Conservation (phyloP, 164 flowering plant species). For the Chloranthus sessilifolius region DNA sequence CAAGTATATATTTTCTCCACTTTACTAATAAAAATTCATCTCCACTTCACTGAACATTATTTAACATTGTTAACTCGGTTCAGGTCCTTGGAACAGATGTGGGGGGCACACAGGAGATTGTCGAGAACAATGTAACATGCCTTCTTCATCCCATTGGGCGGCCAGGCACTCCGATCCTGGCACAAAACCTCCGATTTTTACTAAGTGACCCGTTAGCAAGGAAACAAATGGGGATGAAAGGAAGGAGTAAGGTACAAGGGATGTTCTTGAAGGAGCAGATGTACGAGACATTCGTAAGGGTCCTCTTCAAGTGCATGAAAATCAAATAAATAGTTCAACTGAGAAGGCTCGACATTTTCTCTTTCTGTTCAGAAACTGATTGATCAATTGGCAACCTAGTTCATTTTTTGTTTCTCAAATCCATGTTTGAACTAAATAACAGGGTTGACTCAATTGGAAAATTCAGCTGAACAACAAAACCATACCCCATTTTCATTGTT, state of each 20-base stretch:
- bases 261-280: slow-evolving; percentile 84
- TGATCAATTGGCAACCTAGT: too few relatives aligned
- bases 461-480: too few relatives aligned
- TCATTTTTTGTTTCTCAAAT: too few relatives aligned
- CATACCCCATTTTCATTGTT: too few relatives aligned
- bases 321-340: slow-evolving; percentile 32
- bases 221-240: slow-evolving; percentile 61
- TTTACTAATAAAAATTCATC: too few relatives aligned
- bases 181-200: slow-evolving; percentile 55
- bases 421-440: too few relatives aligned
- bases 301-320: slow-evolving; percentile 74
- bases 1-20: too few relatives aligned
- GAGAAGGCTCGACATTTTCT: slow-evolving; percentile 5
- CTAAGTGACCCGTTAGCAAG: slow-evolving; percentile 61
- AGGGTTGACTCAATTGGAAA: too few relatives aligned
- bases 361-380: too few relatives aligned
- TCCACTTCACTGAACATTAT: too few relatives aligned
- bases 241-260: slow-evolving; percentile 68
- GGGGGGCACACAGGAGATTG: slow-evolving; percentile 90
- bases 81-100: slow-evolving; percentile 98
- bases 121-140: slow-evolving; percentile 82
- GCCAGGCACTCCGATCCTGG: slow-evolving; percentile 53
- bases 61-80: slow-evolving; percentile 4
- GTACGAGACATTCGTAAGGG: slow-evolving; percentile 63
- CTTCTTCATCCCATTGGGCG: slow-evolving; percentile 85